Conservation (phyloP, 192 early-diverging fungal genomes). For the Tieghemiomyces parasiticus region DNA sequence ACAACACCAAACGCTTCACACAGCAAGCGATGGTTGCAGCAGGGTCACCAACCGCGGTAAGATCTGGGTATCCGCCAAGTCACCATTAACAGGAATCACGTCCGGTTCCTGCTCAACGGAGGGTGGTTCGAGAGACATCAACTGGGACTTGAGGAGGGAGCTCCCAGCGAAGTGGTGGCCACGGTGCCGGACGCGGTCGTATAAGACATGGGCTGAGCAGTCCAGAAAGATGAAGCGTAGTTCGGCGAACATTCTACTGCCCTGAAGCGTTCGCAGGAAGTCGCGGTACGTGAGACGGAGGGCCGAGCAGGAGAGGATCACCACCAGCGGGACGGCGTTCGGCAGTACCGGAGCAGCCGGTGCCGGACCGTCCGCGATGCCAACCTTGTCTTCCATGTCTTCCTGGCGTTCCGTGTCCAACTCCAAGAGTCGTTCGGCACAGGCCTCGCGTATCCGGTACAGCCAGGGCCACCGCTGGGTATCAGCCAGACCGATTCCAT, state of each 20-base stretch:
- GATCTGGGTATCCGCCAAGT: too few species aligned
- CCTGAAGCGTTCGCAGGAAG: conserved; percentile 18
- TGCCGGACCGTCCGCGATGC: not conserved
- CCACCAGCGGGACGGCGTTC: conserved; percentile 13
- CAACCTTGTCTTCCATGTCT: not conserved
- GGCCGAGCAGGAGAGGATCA: conserved; percentile 49
- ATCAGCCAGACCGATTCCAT: conserved; percentile 38
- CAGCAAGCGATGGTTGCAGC: too few species aligned
- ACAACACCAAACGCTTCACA: too few species aligned
- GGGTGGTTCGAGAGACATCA: conserved; percentile 38
- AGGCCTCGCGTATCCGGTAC: conserved; percentile 23
- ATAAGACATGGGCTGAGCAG: conserved; percentile 29
- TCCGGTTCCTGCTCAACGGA: conserved; percentile 20
- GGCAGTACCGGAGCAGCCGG: not conserved
- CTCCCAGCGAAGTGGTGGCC: conserved; percentile 37
- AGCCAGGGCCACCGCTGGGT: conserved; percentile 57
- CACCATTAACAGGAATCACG: too few species aligned
- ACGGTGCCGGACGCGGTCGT: conserved; percentile 27
- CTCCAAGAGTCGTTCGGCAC: conserved; percentile 16
- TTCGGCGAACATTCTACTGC: not conserved
- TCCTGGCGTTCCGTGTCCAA: conserved; percentile 13
- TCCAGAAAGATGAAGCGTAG: conserved; percentile 41
- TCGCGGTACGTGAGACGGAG: conserved; percentile 48
- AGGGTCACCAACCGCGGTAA: too few species aligned
- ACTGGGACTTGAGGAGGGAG: conserved; percentile 40